phyloP scores from a whole-genome alignment of 495 filamentous ascomycete species.

The Hyaloscypha finlandica region DNA sequence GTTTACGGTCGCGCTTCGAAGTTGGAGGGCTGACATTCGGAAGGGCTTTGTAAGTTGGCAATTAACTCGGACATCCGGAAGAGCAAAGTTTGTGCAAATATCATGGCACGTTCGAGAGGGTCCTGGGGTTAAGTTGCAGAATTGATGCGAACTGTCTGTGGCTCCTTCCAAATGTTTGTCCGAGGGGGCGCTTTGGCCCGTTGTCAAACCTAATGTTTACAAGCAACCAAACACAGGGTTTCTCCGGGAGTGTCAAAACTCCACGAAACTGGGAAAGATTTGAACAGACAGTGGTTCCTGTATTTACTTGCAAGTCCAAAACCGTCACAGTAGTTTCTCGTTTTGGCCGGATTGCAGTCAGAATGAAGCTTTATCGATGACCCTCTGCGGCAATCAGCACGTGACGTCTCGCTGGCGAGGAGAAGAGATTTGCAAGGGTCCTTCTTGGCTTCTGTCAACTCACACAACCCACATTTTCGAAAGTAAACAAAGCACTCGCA shows the following conservation, averaged over 20 bases:
- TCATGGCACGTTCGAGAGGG: slow-evolving; percentile 7
- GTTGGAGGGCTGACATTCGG: slow-evolving; percentile 20
- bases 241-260: not conserved
- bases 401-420: slow-evolving; percentile 1
- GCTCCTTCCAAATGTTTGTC: slow-evolving; percentile 6
- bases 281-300: not conserved
- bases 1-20: slow-evolving; percentile 19
- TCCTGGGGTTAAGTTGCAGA: not conserved
- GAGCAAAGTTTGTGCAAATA: slow-evolving; percentile 7
- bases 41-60: slow-evolving; percentile 3
- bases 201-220: slow-evolving; percentile 6
- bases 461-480: not conserved
- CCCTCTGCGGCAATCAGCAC: slow-evolving; percentile 2
- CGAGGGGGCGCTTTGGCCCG: slow-evolving; percentile 4
- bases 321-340: not conserved
- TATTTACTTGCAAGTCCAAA: not conserved
- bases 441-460: not conserved
- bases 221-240: not conserved
- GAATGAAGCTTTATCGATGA: not conserved
- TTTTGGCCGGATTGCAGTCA: not conserved
- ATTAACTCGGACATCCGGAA: slow-evolving; percentile 12
- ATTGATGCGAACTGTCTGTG: slow-evolving; percentile 10
- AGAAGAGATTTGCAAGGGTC: not conserved
- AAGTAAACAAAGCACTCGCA: not conserved
- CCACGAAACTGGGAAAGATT: not conserved